Conservation (phyloP, 2,329 filamentous ascomycete genomes). For the Aphanocladium album region DNA sequence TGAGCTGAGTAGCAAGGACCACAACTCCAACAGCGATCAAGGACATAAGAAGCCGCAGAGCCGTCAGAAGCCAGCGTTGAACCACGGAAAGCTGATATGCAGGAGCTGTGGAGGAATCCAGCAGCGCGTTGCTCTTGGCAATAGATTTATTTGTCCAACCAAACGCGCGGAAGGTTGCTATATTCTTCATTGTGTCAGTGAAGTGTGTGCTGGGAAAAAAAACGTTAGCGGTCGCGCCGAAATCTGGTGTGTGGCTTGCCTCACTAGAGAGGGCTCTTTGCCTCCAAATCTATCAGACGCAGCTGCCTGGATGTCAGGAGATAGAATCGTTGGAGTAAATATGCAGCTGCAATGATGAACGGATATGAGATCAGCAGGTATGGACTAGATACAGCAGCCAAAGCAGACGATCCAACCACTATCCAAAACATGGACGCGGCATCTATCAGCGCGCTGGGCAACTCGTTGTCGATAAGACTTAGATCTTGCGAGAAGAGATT, state of each 20-base stretch:
- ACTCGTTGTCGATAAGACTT: constrained; percentile 26
- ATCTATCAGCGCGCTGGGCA: constrained; percentile 23
- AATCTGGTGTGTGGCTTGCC: constrained; percentile 11
- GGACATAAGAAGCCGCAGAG: constrained; percentile 43
- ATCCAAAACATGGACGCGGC: constrained; percentile 30
- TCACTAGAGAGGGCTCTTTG: constrained; percentile 53
- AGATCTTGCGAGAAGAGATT: constrained; percentile 35
- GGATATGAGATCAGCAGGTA: constrained; percentile 48
- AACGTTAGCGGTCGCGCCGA: constrained; percentile 12
- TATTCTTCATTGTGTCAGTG: constrained; percentile 47
- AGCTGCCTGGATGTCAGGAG: constrained; percentile 39
- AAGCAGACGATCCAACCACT: constrained; percentile 43
- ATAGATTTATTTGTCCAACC: constrained; percentile 43
- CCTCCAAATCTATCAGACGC: constrained; percentile 55
- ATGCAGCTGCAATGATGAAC: constrained; percentile 38
- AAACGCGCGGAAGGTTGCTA: constrained; percentile 51
- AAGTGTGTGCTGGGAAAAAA: constrained; percentile 46
- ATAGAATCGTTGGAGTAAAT: constrained; percentile 47
- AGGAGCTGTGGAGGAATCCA: constrained; percentile 50
- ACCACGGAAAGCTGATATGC: constrained; percentile 52
- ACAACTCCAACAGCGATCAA: constrained; percentile 43
- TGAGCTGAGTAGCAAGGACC: constrained; percentile 38
- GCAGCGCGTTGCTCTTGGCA: constrained; percentile 38
- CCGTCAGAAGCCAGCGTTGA: constrained; percentile 51
- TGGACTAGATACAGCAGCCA: constrained; percentile 39